Conservation (phyloP, 2,329 filamentous ascomycete species). For the Aspergillus glaucus region DNA sequence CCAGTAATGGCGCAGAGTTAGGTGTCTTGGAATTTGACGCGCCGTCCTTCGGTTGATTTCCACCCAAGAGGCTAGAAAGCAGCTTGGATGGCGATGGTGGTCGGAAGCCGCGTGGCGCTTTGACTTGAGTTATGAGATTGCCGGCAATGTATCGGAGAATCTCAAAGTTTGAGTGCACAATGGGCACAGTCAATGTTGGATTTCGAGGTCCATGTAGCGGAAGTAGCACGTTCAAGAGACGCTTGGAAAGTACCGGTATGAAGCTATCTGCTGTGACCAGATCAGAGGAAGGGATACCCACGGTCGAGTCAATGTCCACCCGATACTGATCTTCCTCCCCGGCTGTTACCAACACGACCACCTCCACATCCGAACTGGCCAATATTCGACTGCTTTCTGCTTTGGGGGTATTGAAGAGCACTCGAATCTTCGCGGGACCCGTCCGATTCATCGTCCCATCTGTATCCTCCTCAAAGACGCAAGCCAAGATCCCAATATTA, state of each 20-base stretch:
- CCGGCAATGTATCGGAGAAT: conserved; percentile 65
- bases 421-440: conserved; percentile 26
- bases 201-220: conserved; percentile 59
- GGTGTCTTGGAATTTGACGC: conserved; percentile 29
- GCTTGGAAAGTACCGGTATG: conserved; percentile 64
- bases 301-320: conserved; percentile 57
- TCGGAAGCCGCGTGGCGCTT: conserved; percentile 56
- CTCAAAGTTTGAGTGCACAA: conserved; percentile 73
- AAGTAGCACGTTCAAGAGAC: conserved; percentile 66
- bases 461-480: conserved; percentile 36
- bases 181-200: conserved; percentile 47
- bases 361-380: conserved; percentile 33
- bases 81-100: conserved; percentile 85
- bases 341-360: conserved; percentile 62
- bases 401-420: conserved; percentile 33
- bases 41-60: conserved; percentile 40
- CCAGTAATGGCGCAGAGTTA: conserved; percentile 31
- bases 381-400: conserved; percentile 23
- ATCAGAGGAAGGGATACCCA: conserved; percentile 67
- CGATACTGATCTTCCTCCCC: conserved; percentile 56
- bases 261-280: conserved; percentile 68
- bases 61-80: conserved; percentile 72
- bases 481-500: conserved; percentile 48
- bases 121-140: conserved; percentile 57
- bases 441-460: conserved; percentile 49